Percentiles rank a stretch among this genome's conserved stretches.
These are phyloP conservation scores for Cercospora janseana DNA, from an alignment of 2,329 filamentous ascomycete species.

Conservation along the genomic window DNA sequence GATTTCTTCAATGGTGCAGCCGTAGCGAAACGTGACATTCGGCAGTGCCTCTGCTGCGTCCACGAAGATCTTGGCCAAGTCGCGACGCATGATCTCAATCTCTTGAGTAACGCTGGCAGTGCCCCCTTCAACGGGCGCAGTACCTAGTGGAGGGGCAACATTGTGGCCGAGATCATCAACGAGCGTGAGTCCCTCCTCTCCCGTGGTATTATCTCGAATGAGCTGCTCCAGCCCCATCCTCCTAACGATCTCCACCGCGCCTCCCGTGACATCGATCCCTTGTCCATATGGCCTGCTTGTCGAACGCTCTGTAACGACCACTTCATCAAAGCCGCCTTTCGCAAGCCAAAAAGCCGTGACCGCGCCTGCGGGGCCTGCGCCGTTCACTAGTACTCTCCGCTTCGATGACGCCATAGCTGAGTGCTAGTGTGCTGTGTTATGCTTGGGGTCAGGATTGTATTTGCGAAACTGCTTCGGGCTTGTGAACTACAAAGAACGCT, in stretches of 20 bases:
- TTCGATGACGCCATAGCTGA: slow-evolving; percentile 10
- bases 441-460: too few relatives aligned
- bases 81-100: slow-evolving; percentile 47
- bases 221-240: slow-evolving; percentile 31
- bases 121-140: slow-evolving; percentile 17
- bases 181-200: slow-evolving; percentile 32
- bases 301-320: slow-evolving; percentile 23
- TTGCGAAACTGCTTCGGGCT: too few relatives aligned
- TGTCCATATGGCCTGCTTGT: slow-evolving; percentile 28
- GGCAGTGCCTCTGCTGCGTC: slow-evolving; percentile 21
- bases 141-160: slow-evolving; percentile 19
- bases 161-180: slow-evolving; percentile 29
- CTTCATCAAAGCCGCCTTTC: slow-evolving; percentile 29
- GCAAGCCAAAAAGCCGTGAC: slow-evolving; percentile 40
- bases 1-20: slow-evolving; percentile 15
- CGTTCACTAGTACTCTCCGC: slow-evolving; percentile 17
- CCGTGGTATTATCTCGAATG: slow-evolving; percentile 30
- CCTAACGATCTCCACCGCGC: slow-evolving; percentile 28
- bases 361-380: slow-evolving; percentile 37
- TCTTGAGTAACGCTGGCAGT: slow-evolving; percentile 25
- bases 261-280: slow-evolving; percentile 33
- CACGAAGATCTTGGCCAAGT: slow-evolving; percentile 49
- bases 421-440: background rate
- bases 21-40: slow-evolving; percentile 24
- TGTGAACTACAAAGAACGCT: too few relatives aligned